Percentiles rank a stretch among this genome's conserved stretches.
Evolutionary conservation across 1,139 yeast species (phyloP).

Genomic region (Wickerhamiella pararugosa): DNA sequence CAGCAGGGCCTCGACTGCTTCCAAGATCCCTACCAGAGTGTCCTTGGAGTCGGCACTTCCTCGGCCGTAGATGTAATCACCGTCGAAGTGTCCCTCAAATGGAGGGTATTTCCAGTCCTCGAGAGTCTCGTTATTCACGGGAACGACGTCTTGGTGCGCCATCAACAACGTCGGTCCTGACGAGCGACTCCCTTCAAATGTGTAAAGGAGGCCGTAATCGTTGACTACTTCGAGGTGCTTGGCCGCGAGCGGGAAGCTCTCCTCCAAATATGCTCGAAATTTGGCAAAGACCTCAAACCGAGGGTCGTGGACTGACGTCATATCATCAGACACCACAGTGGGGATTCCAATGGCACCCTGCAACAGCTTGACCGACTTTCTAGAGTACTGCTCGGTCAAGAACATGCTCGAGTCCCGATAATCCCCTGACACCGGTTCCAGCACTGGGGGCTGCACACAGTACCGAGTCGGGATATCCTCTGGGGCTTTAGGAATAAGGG

Average conservation of each 20-base stretch:
- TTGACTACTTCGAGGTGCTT: slow-evolving; percentile 41
- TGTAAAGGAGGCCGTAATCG: slow-evolving; percentile 47
- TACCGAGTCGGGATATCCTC: slow-evolving; percentile 12
- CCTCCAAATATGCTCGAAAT: slow-evolving; percentile 40
- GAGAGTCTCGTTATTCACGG: slow-evolving; percentile 46
- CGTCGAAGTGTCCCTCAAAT: slow-evolving; percentile 54
- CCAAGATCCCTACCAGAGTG: slow-evolving; percentile 40
- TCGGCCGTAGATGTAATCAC: slow-evolving; percentile 42
- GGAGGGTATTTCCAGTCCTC: slow-evolving; percentile 57
- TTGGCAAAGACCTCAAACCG: slow-evolving; percentile 31
- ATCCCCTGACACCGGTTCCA: slow-evolving; percentile 2
- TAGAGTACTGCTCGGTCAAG: slow-evolving; percentile 14
- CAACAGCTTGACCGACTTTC: slow-evolving; percentile 17
- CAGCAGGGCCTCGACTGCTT: slow-evolving; percentile 40
- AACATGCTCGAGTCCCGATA: slow-evolving; percentile 7
- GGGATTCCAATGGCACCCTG: slow-evolving; percentile 44
- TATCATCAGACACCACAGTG: slow-evolving; percentile 45
- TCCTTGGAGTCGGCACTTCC: slow-evolving; percentile 54
- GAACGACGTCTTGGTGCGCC: slow-evolving; percentile 78
- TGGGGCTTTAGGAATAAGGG: slow-evolving; percentile 12
- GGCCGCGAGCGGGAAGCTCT: slow-evolving; percentile 47
- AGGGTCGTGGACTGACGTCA: slow-evolving; percentile 22
- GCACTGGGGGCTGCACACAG: slow-evolving; percentile 13
- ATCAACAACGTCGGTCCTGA: slow-evolving; percentile 41
- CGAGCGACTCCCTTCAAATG: slow-evolving; percentile 46